Conservation (phyloP, 768 basidiomycete species). For the Boletus barrowsii region DNA sequence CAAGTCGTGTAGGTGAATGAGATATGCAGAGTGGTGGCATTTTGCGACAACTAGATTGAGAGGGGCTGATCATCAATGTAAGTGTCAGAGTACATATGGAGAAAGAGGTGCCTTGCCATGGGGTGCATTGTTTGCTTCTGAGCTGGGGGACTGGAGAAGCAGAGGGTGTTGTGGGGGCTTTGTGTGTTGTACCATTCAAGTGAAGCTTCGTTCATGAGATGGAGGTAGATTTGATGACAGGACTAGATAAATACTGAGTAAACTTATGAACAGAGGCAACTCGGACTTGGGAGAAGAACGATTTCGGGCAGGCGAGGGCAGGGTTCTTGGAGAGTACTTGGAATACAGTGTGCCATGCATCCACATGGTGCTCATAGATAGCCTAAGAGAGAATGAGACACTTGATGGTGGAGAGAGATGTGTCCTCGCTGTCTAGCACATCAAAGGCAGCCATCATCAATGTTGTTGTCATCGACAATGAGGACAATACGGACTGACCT, state of each 20-base stretch:
- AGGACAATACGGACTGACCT: conserved; percentile 4
- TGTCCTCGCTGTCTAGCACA: conserved; percentile 6
- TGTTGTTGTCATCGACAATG: background rate
- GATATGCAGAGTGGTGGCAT: conserved; percentile 65
- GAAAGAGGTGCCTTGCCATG: conserved; percentile 43
- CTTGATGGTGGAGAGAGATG: conserved; percentile 47
- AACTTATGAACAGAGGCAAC: conserved; percentile 20
- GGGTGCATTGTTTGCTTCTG: conserved; percentile 48
- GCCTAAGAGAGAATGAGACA: conserved; percentile 83
- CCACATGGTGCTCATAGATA: conserved; percentile 74
- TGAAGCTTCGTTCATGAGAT: conserved; percentile 65
- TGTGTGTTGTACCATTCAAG: conserved; percentile 50
- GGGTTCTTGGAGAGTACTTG: conserved; percentile 69
- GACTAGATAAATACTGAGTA: conserved; percentile 42
- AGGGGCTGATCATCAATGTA: conserved; percentile 43
- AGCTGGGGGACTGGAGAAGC: conserved; percentile 27
- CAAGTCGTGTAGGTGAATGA: conserved; percentile 66
- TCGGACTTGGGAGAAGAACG: conserved; percentile 64
- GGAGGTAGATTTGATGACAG: conserved; percentile 63
- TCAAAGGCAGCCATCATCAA: conserved; percentile 5
- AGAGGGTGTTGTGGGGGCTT: background rate
- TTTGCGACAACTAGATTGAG: conserved; percentile 70
- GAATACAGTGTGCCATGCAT: conserved; percentile 66
- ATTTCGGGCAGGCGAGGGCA: conserved; percentile 56
- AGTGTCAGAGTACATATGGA: conserved; percentile 4